Percentiles rank a stretch among this genome's conserved stretches.
phyloP scores from a whole-genome alignment of 2,329 filamentous ascomycete species.

The Penicillium digitatum region DNA sequence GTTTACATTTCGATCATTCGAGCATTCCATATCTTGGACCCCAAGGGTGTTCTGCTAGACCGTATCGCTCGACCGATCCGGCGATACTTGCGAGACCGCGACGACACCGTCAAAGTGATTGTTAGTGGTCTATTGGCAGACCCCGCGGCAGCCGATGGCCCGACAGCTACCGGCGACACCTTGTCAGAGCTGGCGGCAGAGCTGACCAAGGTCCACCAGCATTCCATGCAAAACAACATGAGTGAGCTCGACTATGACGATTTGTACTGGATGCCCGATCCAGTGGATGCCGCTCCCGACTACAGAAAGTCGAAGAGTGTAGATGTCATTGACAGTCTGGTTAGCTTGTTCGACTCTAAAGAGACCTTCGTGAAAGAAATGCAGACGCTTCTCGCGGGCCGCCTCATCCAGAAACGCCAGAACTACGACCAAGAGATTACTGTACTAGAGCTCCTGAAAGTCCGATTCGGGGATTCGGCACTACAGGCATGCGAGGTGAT shows the following conservation, averaged over 20 bases:
- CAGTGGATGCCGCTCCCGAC: slow-evolving; percentile 85
- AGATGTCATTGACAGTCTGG: slow-evolving; percentile 86
- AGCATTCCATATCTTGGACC: slow-evolving; percentile 60
- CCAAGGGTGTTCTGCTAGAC: slow-evolving; percentile 62
- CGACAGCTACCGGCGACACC: slow-evolving; percentile 36
- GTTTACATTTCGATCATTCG: slow-evolving; percentile 65
- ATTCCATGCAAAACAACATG: slow-evolving; percentile 44
- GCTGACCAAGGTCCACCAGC: slow-evolving; percentile 43
- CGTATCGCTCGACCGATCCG: slow-evolving; percentile 63
- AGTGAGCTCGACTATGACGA: slow-evolving; percentile 85
- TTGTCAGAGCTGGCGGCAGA: slow-evolving; percentile 54
- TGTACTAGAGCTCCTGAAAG: slow-evolving; percentile 80
- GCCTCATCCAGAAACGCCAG: slow-evolving; percentile 62
- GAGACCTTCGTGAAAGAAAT: slow-evolving; percentile 94
- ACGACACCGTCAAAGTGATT: slow-evolving; percentile 64
- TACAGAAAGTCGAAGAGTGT: slow-evolving; percentile 85
- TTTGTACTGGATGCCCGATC: slow-evolving; percentile 88
- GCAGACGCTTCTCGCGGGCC: slow-evolving; percentile 80
- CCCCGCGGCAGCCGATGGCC: slow-evolving; percentile 39
- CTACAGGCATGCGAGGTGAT: slow-evolving; percentile 96
- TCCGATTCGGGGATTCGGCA: slow-evolving; percentile 77
- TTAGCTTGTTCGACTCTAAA: slow-evolving; percentile 81
- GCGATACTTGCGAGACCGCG: slow-evolving; percentile 59
- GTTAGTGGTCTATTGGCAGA: slow-evolving; percentile 61
- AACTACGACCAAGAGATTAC: slow-evolving; percentile 75